phyloP scores from a whole-genome alignment of 176 grass and related monocot species.

The Typha latifolia region DNA sequence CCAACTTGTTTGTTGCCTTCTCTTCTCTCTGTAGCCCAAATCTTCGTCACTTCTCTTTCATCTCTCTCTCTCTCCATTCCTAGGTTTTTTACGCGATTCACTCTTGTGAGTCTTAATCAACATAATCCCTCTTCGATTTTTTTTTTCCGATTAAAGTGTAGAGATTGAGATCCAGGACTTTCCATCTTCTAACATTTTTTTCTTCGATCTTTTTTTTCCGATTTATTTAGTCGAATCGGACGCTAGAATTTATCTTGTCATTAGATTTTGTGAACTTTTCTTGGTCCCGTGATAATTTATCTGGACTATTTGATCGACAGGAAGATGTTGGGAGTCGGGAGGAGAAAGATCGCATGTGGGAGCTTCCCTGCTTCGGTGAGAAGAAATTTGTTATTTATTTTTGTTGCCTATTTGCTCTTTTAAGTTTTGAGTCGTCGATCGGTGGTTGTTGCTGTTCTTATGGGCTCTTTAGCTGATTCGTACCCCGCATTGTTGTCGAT shows the following conservation, averaged over 20 bases:
- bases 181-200: not conserved
- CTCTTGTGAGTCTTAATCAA: too few species aligned
- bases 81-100: too few species aligned
- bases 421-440: not conserved
- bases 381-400: not conserved
- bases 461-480: not conserved
- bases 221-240: not conserved
- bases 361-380: slow-evolving; percentile 29
- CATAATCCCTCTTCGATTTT: too few species aligned
- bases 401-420: not conserved
- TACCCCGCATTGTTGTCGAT: not conserved
- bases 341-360: slow-evolving; percentile 74
- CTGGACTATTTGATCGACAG: not conserved
- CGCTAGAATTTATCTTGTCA: not conserved
- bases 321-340: slow-evolving; percentile 70
- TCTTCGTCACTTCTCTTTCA: too few species aligned
- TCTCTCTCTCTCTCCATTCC: too few species aligned
- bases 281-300: not conserved
- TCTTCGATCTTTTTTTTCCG: not conserved
- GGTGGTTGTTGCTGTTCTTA: not conserved
- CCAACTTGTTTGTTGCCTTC: too few species aligned
- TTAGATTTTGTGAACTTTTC: not conserved
- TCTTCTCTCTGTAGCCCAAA: too few species aligned
- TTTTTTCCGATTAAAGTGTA: too few species aligned
- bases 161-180: not conserved